Base-by-base conservation (phyloP, 1,284 basidiomycete species). In the Rhodotorula sp. region DNA sequence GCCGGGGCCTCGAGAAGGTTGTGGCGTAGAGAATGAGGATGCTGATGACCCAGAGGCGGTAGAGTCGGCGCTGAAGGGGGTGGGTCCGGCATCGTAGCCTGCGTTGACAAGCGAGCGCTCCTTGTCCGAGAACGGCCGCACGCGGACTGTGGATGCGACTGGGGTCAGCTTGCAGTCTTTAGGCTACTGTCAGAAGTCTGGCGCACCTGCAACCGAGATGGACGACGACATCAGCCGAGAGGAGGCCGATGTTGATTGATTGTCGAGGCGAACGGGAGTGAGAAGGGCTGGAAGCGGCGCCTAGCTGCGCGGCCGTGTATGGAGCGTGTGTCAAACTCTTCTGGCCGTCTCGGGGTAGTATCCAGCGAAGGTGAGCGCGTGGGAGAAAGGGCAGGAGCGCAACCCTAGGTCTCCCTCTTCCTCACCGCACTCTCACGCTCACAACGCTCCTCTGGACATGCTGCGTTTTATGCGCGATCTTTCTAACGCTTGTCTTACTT, bases 51-150 rank as follows among this genome's bases (percentile, higher is more conserved):
- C 52, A 5, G 71, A 24, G 8, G 60, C 51, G 26, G 59, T n/a
- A 1, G 62, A 53, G 60, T 73, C 71, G 2, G 69, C 59, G 52
- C 22, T 40, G 58, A 75, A 75, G 26, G 71, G 65, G 18, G 65
- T 47, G 1, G 73, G 73, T 18, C 64, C 71, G 47, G 47, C 65
- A 34, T 69, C 68, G 56, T 69, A 55, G 50, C 53, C 56, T 30
- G 65, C 58, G 59, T 67, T 68, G 51, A 96, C 86, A 62, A 89
- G 87, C 22, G 88, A 87, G 26, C 87, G 85, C 82, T 97, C 94
- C 84, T 87, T 90, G 61, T 87, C 68, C 37, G 88, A 90, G 68
- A 93, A 91, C 59, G 94, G 94, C 65, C 94, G 87, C 64, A 94
- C 90, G 73, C 94, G 92, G 61, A 97, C 94, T 73, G 64, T 11